phyloP scores from a whole-genome alignment of 2,329 filamentous ascomycete species.

The Alternaria solani region DNA sequence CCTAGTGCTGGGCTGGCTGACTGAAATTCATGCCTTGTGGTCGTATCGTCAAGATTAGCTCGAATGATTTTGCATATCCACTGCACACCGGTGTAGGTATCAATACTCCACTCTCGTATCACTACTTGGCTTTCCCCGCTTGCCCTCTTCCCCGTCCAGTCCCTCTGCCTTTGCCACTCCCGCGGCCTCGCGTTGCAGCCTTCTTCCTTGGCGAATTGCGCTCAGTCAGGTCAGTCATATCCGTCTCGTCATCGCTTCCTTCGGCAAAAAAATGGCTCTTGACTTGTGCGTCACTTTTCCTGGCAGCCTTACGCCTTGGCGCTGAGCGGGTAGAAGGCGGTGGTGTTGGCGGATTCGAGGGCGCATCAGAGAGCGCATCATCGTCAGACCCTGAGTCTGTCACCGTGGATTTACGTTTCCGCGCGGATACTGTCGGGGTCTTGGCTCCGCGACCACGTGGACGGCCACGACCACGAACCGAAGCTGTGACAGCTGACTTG shows the following conservation, averaged over 20 bases:
- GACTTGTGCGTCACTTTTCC: constrained; percentile 40
- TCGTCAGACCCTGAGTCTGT: constrained; percentile 22
- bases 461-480: not conserved
- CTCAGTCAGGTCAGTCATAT: constrained; percentile 38
- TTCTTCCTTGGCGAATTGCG: constrained; percentile 31
- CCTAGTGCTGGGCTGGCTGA: constrained; percentile 3
- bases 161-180: constrained; percentile 12
- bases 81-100: not conserved
- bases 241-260: constrained; percentile 44
- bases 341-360: constrained; percentile 15
- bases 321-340: constrained; percentile 21
- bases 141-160: constrained; percentile 19
- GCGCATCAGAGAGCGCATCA: constrained; percentile 17
- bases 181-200: constrained; percentile 2
- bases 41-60: constrained; percentile 5
- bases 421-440: constrained; percentile 9
- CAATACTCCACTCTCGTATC: not conserved
- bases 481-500: constrained; percentile 10
- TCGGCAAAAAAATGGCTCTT: constrained; percentile 47
- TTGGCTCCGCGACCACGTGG: constrained; percentile 16
- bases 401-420: constrained; percentile 16
- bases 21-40: not conserved
- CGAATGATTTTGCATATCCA: constrained; percentile 5
- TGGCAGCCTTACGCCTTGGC: constrained; percentile 37
- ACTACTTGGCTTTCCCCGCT: constrained; percentile 12